Percentiles rank a stretch among this genome's conserved stretches.
Evolutionary conservation across 169 alveolate species (phyloP).

Genomic region (Perkinsus chesapeaki): DNA sequence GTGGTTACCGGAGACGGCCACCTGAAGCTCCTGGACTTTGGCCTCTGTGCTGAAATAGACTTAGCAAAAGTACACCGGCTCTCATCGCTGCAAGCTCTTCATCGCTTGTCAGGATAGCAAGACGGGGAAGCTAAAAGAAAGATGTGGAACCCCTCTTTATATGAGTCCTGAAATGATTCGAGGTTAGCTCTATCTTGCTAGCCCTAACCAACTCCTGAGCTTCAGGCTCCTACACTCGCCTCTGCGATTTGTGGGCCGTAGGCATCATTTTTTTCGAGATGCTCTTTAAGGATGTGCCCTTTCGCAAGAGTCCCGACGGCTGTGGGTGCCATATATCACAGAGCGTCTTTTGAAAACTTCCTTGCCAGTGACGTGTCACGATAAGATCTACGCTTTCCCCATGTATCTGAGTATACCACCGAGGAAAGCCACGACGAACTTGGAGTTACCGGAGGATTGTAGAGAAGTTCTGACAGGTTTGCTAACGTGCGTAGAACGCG

Average conservation of each 20-base stretch:
- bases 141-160: slow-evolving; percentile 65
- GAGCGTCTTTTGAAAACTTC: too few relatives aligned
- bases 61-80: neutral
- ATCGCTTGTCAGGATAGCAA: too few relatives aligned
- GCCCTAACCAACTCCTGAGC: neutral
- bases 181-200: slow-evolving; percentile 13
- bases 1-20: slow-evolving; percentile 71
- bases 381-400: neutral
- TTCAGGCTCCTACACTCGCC: slow-evolving; percentile 44
- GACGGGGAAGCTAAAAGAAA: neutral
- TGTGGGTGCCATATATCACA: too few relatives aligned
- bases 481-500: neutral
- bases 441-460: neutral
- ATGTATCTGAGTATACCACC: neutral
- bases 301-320: slow-evolving; percentile 11
- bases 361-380: neutral
- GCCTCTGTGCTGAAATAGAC: slow-evolving; percentile 48
- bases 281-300: slow-evolving; percentile 76
- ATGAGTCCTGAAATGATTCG: slow-evolving; percentile 72
- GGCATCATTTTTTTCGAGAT: slow-evolving; percentile 76
- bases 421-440: neutral
- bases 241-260: slow-evolving; percentile 76
- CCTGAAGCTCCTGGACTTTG: slow-evolving; percentile 70
- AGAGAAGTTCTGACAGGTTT: neutral
- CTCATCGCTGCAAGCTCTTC: neutral